Evolutionary conservation across 1,139 yeast genomes (phyloP), one percentile per base, ranked within the genome.

Genomic region (Yamadazyma buinensis): DNA sequence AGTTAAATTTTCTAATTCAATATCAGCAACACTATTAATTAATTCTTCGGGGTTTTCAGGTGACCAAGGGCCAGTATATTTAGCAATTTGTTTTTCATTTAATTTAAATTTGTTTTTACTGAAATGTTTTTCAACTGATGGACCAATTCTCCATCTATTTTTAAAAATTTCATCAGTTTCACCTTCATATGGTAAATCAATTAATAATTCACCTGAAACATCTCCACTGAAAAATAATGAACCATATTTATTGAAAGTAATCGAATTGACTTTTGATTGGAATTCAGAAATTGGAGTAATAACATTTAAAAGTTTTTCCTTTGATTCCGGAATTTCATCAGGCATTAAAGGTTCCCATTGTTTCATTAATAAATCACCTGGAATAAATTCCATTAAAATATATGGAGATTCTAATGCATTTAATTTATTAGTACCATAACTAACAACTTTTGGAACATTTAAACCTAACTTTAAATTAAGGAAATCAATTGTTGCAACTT

Each of bases 401-500:
- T 80, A 92, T 30, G 95, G 95, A 30, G 78, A 61, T 37, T 77
- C 76, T 28, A 88, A 53, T 11, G 77, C 71, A 54, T 88, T 90
- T 30, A 72, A 57, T 23, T 71, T 62, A 36, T 77, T 74, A 24
- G 78, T 67, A 37, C 84, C 84, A 65, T 84, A 92, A 19, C 90
- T 78, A 35, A 81, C 61, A 8, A 87, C 84, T 45, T 76, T 77
- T 28, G 97, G 97, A 30, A 84, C 85, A 22, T 73, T 69, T 29
- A 67, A 55, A 2, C 64, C 66, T 27, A 79, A 55, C 46, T 79
- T 80, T 47, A 73, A 59, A 33, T 68, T 59, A 36, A 82, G 70
- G 56, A 85, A 90, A 57, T 90, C 97, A 67, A 84, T 67, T 2
- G 97, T 90, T 15, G 98, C 98, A 30, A 82, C 96, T 60, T 92